Evolutionary conservation across 2,329 filamentous ascomycete species (phyloP), one percentile per base, ranked within the genome.

Genomic region (Phialophora expanda): DNA sequence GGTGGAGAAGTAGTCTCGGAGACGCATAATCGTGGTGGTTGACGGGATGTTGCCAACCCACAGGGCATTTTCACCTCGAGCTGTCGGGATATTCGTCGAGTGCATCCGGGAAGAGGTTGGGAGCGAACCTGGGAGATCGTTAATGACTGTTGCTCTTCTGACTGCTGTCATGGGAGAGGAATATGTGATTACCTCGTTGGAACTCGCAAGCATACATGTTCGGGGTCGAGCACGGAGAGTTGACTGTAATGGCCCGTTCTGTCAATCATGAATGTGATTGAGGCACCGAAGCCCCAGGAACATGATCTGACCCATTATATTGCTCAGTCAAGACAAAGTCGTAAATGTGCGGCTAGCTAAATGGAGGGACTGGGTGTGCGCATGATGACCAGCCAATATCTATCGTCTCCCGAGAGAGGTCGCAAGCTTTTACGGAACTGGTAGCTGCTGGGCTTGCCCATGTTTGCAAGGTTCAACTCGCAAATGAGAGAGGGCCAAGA

Each of bases 41-140:
- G 38, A 22, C 26, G 67, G 65, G 12, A 69, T 69, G n/a, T 69
- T 69, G 44, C 67, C 67, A 5, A 69, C 65, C 67, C 67, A 69
- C 61, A 69, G 38, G 5, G 67, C 64, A 48, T 65, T 50, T 3
- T 65, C 61, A 30, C 61, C 67, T 64, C 62, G 64, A 22, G 41
- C 24, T 56, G 48, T 63, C 12, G 59, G 41, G 22, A 14, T n/a
- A 3, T 55, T 55, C 28, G 50, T 53, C n/a, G 53, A 20, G 28
- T 32, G 50, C 44, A 48, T 48, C 2, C 0, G 17, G 24, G 48
- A 17, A 5, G 48, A 26, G 48, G 20, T 51, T 12, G 4, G 8
- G 11, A 22, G 20, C 48, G 48, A 26, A 51, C 9, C 48, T 51
- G 48, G 5, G 26, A 12, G 22, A 17, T 14, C 22, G 22, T 51